Evolutionary conservation across 176 grass and related monocot species (phyloP).

Genomic region (Miscanthus lutarioriparius): DNA sequence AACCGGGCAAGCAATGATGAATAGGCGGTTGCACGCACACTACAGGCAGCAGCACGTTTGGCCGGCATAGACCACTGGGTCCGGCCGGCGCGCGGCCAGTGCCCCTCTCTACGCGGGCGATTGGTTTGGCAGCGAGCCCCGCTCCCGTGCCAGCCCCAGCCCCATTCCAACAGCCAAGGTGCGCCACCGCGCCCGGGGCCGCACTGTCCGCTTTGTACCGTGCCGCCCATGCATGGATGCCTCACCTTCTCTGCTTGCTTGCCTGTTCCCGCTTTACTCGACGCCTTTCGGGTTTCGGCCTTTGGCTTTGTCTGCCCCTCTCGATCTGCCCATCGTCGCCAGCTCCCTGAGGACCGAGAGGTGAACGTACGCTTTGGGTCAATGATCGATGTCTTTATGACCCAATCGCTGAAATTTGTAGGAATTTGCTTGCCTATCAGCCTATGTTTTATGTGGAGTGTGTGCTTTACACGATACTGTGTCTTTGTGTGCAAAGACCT

Average conservation of each 20-base stretch:
- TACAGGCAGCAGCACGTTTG: background rate
- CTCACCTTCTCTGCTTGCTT: background rate
- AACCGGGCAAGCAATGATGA: background rate
- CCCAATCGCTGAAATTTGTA: background rate
- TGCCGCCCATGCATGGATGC: slow-evolving; percentile 20
- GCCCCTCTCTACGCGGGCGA: background rate
- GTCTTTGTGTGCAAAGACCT: background rate
- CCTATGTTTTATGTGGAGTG: background rate
- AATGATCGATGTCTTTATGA: background rate
- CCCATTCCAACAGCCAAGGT: background rate
- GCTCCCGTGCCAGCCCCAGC: background rate
- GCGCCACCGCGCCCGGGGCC: background rate
- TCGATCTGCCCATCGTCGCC: background rate
- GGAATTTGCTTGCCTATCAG: background rate
- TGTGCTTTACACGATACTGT: background rate
- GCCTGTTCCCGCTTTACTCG: background rate
- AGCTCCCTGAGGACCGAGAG: background rate
- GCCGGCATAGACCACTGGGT: background rate
- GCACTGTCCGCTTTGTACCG: slow-evolving; percentile 24
- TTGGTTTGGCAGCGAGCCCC: background rate
- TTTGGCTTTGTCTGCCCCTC: background rate
- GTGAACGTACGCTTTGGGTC: background rate
- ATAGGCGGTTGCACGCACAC: background rate
- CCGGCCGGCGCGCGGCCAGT: background rate
- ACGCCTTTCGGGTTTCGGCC: background rate